Percentiles rank a stretch among this genome's conserved stretches.
phyloP scores from a whole-genome alignment of 2,329 filamentous ascomycete species.

The Fusarium ambrosium region DNA sequence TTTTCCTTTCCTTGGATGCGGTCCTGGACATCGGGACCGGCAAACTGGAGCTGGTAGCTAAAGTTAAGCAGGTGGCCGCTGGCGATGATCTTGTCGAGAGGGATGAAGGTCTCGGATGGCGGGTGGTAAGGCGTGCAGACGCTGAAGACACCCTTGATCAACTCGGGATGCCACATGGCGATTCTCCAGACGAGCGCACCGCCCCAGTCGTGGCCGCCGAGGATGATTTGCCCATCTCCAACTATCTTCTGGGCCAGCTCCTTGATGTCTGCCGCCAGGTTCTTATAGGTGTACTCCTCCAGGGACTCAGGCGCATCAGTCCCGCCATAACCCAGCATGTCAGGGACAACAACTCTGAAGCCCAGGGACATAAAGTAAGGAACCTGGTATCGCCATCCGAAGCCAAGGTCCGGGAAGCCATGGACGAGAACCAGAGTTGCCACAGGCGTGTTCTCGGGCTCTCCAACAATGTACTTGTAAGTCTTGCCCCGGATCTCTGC shows the following conservation, averaged over 20 bases:
- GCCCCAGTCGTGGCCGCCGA: constrained; percentile 96
- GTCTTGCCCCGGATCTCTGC: constrained; percentile 75
- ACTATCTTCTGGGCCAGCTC: constrained; percentile 73
- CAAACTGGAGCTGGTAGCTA: constrained; percentile 86
- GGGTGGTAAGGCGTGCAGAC: constrained; percentile 82
- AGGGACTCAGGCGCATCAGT: constrained; percentile 77
- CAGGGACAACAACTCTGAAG: constrained; percentile 84
- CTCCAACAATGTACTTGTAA: constrained; percentile 75
- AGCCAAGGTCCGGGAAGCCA: constrained; percentile 85
- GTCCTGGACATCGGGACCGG: constrained; percentile 74
- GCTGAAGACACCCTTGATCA: constrained; percentile 81
- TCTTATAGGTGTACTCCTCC: constrained; percentile 77
- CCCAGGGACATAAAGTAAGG: constrained; percentile 79
- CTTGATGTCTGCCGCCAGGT: constrained; percentile 80
- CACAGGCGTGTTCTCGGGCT: constrained; percentile 59
- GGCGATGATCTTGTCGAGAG: constrained; percentile 72
- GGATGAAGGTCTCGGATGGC: constrained; percentile 65
- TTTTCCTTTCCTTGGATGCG: constrained; percentile 69
- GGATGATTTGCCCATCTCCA: constrained; percentile 71
- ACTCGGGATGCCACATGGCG: constrained; percentile 78
- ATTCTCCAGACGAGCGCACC: constrained; percentile 82
- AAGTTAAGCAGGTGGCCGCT: constrained; percentile 74
- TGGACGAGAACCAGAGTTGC: constrained; percentile 72
- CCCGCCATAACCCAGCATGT: constrained; percentile 88
- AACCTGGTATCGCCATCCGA: constrained; percentile 93